Evolutionary conservation across 83 land plant species (phyloP), one percentile per base, ranked within the genome.

Genomic region (Thuja plicata): DNA sequence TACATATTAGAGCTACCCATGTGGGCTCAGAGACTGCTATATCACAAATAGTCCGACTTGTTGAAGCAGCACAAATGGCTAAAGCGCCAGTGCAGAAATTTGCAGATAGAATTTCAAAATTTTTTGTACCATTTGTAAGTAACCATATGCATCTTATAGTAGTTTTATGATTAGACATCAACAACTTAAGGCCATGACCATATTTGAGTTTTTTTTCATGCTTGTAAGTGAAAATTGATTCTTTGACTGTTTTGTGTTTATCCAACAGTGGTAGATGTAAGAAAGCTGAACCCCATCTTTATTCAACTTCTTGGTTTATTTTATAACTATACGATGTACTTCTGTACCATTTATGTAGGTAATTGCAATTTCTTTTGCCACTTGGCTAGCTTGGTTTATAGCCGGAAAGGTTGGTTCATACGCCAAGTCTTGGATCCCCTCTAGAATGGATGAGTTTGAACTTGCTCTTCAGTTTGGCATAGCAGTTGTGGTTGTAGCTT

Each of bases 381-480:
- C 98, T 32, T 96, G 98, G 98, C 87, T 96, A 54, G 93, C 92
- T 41, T 97, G 99, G 99, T 97, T 92, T 87, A 87, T 93, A 50
- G 94, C 94, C 16, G 99, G 97, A 41, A 95, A 92, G 85, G 87
- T 91, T 52, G 83, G 91, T 90, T 89, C 90, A 12, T 96, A 97
- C 76, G 95, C 99, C 16, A 91, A 91, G 88, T 91, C 94, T 43
- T 97, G 98, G 99, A 94, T 97, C 73, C 99, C 99, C 2, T 89
- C 95, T 43, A 92, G 94, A 15, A 97, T 97, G 99, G 99, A 97
- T 90, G 93, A 94, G 87, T 97, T 97, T 92, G 91, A 97, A 90
- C 96, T 97, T 50, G 99, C 99, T 52, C 98, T 97, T 40, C 98
- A 97, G 86, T 97, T 97, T 92, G 98, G 99, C 12, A 97, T 97